Conservation (phyloP, 2,329 filamentous ascomycete genomes). For the Aspergillus sergii region DNA sequence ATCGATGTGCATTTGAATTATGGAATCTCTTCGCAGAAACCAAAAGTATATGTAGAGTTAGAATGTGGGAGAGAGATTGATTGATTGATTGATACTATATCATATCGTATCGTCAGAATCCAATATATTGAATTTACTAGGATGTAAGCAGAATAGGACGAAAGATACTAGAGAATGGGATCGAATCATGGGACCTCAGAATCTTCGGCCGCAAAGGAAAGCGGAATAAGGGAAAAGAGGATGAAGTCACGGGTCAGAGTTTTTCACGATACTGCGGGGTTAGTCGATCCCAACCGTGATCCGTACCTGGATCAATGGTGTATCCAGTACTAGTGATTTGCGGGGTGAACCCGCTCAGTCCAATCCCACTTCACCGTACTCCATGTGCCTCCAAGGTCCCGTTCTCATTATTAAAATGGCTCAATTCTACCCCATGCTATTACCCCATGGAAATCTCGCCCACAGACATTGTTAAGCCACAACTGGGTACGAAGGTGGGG, state of each 20-base stretch:
- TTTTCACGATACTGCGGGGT: slow-evolving; percentile 20
- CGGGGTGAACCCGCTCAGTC: slow-evolving; percentile 13
- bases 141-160: not conserved
- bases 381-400: not conserved
- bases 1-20: slow-evolving; percentile 16
- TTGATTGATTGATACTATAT: not conserved
- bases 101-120: not conserved
- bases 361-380: not conserved
- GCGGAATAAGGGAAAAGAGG: slow-evolving; percentile 7
- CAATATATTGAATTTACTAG: not conserved
- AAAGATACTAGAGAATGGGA: not conserved
- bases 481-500: not conserved
- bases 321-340: slow-evolving; percentile 21
- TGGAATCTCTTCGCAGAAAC: not conserved
- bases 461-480: not conserved
- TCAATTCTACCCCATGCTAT: slow-evolving; percentile 13
- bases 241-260: slow-evolving; percentile 12
- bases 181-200: not conserved
- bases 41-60: not conserved
- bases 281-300: slow-evolving; percentile 21
- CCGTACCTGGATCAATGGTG: slow-evolving; percentile 23
- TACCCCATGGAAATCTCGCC: slow-evolving; percentile 17
- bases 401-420: slow-evolving; percentile 24
- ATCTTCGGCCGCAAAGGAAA: not conserved
- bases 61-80: not conserved